Evolutionary conservation across 441 rosid species (phyloP), one percentile per base, ranked within the genome.

Genomic region (Gossypium aridum): DNA sequence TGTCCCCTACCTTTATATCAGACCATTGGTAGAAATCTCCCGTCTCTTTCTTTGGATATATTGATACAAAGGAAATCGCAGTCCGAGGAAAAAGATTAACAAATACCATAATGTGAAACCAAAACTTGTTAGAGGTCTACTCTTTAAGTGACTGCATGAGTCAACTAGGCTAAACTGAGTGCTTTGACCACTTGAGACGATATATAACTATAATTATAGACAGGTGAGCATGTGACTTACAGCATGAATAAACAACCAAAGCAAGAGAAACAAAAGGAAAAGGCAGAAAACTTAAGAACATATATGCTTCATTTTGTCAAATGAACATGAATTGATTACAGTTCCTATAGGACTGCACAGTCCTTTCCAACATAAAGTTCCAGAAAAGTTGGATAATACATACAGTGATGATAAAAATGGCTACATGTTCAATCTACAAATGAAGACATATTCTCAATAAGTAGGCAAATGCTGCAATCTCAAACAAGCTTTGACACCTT

Each of bases 401-500:
- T 69, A 16, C 61, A 26, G 61, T 23, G 31, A 51, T 49, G 17
- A 7, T 23, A 25, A 51, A 68, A 51, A 47, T 47, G 55, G 20
- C 45, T 13, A 14, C 45, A 2, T 62, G 43, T 62, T 28, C 3
- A 62, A 37, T 28, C 45, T 25, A 62, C 23, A 72, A 57, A 57
- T n/a, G 4, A 47, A 71, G 73, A 37, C 7, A 34, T 3, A 70
- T 56, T 63, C 28, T 10, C 20, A 12, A 2, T 6, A 23, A 64
- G 12, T 10, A 25, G 60, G 10, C 25, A 61, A 66, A 66, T 66
- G 62, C 60, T 53, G 25, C 56, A 22, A 64, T 75, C 71, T 47
- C 13, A 10, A 49, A n/a, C 39, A 68, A 68, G 12, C 9, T 45
- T 53, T 26, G 45, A 59, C n/a, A 77, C 26, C 77, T 64, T 82